Conservation (phyloP, 2,329 filamentous ascomycete genomes). For the Zymoseptoria passerinii region DNA sequence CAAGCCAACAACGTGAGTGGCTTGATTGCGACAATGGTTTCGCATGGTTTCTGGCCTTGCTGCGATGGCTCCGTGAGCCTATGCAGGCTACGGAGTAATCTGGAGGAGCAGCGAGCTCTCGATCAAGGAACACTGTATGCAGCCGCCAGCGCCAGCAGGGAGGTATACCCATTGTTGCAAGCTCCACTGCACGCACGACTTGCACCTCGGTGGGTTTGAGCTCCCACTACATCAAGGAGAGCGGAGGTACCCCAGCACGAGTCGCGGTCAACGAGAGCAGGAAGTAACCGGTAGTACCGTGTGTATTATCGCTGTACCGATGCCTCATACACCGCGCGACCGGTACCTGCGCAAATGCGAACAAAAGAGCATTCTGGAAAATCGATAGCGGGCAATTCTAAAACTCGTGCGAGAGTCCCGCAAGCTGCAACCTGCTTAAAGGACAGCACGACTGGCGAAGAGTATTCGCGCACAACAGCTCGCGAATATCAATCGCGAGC, state of each 20-base stretch:
- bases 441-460: too few relatives aligned
- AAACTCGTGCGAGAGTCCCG: background rate
- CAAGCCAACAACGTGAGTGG: background rate
- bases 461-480: background rate
- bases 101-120: background rate
- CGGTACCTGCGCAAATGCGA: background rate
- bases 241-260: background rate
- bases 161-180: too few relatives aligned
- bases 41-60: background rate
- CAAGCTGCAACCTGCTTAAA: background rate
- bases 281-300: background rate
- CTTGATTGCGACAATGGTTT: background rate
- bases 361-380: background rate
- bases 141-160: background rate
- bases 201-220: too few relatives aligned
- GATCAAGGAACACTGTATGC: background rate
- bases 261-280: background rate
- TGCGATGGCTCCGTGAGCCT: too few relatives aligned
- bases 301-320: background rate
- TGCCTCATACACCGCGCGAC: background rate
- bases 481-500: too few relatives aligned
- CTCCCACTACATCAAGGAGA: too few relatives aligned
- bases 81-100: too few relatives aligned
- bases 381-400: background rate
- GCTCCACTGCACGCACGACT: too few relatives aligned